Evolutionary conservation across 805 yeast species (phyloP), one percentile per base, ranked within the genome.

Genomic region (Lipomyces sp.): DNA sequence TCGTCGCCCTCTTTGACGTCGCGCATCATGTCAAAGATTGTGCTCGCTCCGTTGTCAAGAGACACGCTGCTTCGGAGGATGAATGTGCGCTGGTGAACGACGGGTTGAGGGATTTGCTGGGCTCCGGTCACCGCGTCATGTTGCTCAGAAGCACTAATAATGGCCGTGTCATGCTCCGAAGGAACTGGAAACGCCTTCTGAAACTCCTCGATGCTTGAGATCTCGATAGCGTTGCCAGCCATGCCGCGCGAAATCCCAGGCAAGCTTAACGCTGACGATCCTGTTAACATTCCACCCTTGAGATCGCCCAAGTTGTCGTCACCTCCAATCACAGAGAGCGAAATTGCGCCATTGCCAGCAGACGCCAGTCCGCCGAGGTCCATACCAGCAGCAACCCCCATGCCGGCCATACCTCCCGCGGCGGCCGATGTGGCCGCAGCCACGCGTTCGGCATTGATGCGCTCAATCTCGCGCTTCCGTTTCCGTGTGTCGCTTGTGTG

Each of bases 11-110:
- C 82, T 59, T 82, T 79, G 47, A 84, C 81, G 48, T 70, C 74
- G 24, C 71, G 64, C 31, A 85, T 81, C 89, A 83, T 84, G 44
- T 78, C 76, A 23, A 78, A 70, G 45, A 85, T 82, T 52, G 72
- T 78, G 51, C 74, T 76, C 53, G 83, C 62, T 0, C 84, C 88
- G 21, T 80, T 55, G 34, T 53, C 55, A n/a, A 53, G 44, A 4
- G 58, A 53, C 3, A 53, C 54, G 23, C 34, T 23, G 16, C 39
- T 37, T 10, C 44, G 52, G n/a, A 51, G 38, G 24, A 47, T 23
- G 29, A 51, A 51, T 13, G 55, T 34, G 28, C 33, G 26, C 18
- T 45, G 47, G 16, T 45, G 50, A 10, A 45, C 34, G 4, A 19
- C n/a, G 5, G 39, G 49, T 4, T 32, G 37, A 16, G 33, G 51